Conservation (phyloP, 169 alveolate species). For the Cryptosporidium sp. region DNA sequence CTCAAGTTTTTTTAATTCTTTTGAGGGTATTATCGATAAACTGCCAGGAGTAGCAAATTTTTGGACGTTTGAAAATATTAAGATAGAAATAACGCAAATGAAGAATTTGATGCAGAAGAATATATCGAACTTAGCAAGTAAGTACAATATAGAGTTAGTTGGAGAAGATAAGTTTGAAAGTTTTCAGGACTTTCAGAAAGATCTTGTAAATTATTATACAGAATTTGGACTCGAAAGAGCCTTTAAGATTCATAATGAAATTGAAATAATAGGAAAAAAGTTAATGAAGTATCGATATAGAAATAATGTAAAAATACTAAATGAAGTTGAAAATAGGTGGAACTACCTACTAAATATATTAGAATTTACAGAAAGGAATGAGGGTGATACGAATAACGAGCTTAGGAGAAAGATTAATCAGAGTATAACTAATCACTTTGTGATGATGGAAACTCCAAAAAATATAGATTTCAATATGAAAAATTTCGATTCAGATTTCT, state of each 20-base stretch:
- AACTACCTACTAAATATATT: neutral
- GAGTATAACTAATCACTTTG: neutral
- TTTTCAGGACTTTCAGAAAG: slow-evolving; percentile 1
- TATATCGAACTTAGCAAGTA: neutral
- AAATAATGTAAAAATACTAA: neutral
- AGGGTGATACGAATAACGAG: neutral
- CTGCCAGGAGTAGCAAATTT: neutral
- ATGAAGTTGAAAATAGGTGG: slow-evolving; percentile 28
- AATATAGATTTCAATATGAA: neutral
- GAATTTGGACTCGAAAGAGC: slow-evolving; percentile 36
- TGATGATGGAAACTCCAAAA: neutral
- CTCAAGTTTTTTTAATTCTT: neutral
- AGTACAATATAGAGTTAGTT: neutral
- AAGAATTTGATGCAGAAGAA: neutral
- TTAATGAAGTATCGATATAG: neutral
- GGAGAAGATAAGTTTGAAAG: neutral
- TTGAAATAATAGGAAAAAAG: slow-evolving; percentile 19
- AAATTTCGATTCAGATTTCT: slow-evolving; percentile 16
- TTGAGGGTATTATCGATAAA: neutral
- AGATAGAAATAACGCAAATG: neutral
- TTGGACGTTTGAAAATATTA: slow-evolving; percentile 10
- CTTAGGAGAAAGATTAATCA: neutral
- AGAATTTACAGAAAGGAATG: neutral
- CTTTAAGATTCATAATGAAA: neutral
- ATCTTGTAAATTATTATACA: neutral